Evolutionary conservation across 495 filamentous ascomycete genomes (phyloP).

Genomic region (Thermothielavioides terrestris): DNA sequence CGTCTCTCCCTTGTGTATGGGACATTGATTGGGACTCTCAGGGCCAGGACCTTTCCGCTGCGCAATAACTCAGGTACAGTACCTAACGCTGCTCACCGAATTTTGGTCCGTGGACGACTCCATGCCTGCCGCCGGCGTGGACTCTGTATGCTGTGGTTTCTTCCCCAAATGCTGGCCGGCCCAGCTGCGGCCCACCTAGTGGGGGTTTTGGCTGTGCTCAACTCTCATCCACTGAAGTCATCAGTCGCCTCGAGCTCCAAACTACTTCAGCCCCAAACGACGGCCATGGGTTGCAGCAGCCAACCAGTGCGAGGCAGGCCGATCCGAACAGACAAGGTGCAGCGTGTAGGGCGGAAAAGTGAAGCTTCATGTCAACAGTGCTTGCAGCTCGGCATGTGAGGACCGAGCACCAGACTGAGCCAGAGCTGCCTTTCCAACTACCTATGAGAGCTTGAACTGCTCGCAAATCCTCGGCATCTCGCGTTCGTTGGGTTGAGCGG

Average conservation of each 20-base stretch:
- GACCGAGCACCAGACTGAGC: no score
- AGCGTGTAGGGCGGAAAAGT: slow-evolving; percentile 4
- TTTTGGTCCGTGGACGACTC: not conserved
- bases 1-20: not conserved
- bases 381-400: slow-evolving; percentile 3
- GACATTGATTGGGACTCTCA: not conserved
- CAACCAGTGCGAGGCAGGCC: slow-evolving; percentile 14
- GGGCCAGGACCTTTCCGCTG: no score
- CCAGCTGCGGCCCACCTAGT: slow-evolving; percentile 6
- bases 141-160: not conserved
- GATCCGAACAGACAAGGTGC: slow-evolving; percentile 6
- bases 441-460: no score
- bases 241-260: slow-evolving; percentile 6
- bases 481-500: no score
- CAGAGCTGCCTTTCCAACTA: no score
- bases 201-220: slow-evolving; percentile 16
- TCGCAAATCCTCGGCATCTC: no score
- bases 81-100: no score
- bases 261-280: slow-evolving; percentile 12
- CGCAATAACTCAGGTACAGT: no score
- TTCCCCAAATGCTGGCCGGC: not conserved
- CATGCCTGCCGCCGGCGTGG: not conserved
- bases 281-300: slow-evolving; percentile 8
- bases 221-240: slow-evolving; percentile 18
- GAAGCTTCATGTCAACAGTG: slow-evolving; percentile 5